Conservation (phyloP, 371 early-diverging fungal species). For the Apophysomyces elegans region DNA sequence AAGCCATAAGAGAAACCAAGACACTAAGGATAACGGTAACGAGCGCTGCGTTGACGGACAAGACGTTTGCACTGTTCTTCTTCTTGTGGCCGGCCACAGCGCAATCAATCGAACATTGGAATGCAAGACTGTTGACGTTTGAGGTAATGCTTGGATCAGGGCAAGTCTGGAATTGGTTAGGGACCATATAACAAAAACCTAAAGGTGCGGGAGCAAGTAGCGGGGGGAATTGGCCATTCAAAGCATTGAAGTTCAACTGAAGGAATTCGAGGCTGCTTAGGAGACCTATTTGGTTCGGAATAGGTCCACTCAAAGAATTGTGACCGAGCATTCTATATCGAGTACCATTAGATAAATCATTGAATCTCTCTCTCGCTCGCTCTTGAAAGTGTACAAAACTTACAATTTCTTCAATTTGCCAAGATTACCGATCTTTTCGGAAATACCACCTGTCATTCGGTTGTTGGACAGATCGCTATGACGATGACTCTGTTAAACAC, state of each 20-base stretch:
- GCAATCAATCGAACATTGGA: conserved; percentile 59
- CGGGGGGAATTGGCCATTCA: conserved; percentile 57
- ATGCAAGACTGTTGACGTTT: conserved; percentile 51
- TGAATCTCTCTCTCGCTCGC: neutral
- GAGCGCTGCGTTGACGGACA: neutral
- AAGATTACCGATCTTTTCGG: conserved; percentile 45
- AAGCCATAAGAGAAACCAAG: neutral
- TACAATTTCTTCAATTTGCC: conserved; percentile 48
- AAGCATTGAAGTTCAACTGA: conserved; percentile 51
- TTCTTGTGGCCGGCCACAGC: conserved; percentile 17
- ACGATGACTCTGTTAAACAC: neutral
- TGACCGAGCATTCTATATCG: conserved; percentile 47
- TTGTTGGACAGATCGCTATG: conserved; percentile 59
- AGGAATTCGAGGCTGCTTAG: conserved; percentile 47
- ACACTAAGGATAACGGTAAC: neutral
- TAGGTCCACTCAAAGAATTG: conserved; percentile 46
- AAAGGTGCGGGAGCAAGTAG: conserved; percentile 46
- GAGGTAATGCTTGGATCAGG: conserved; percentile 45
- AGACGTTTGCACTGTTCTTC: conserved; percentile 13
- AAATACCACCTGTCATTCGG: conserved; percentile 51
- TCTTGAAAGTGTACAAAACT: conserved; percentile 9
- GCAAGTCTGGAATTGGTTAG: conserved; percentile 56
- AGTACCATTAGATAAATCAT: neutral
- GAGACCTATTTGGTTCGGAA: conserved; percentile 50
- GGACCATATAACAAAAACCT: conserved; percentile 52